These are phyloP conservation scores for Penicillium dipodomyicola DNA, from an alignment of 495 filamentous ascomycete genomes.

Conservation along the genomic window DNA sequence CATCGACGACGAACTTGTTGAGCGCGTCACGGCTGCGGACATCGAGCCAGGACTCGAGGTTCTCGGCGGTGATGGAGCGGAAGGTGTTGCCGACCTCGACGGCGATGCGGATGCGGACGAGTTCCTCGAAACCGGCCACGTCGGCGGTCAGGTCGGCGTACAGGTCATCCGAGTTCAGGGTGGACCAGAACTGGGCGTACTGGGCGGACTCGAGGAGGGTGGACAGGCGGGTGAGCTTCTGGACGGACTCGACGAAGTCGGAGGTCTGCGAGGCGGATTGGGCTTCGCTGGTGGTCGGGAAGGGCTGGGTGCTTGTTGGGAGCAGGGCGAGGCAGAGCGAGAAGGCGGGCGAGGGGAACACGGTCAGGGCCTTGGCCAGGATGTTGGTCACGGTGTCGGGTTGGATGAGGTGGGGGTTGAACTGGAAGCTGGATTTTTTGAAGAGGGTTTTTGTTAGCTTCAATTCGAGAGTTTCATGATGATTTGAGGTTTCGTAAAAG, in stretches of 20 bases:
- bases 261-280: conserved; percentile 63
- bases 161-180: conserved; percentile 87
- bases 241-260: conserved; percentile 74
- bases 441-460: conserved; percentile 11
- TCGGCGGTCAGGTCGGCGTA: conserved; percentile 95
- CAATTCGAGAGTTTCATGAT: conserved; percentile 4
- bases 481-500: background rate
- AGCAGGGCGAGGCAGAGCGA: conserved; percentile 90
- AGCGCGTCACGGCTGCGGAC: conserved; percentile 67
- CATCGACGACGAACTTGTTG: conserved; percentile 74
- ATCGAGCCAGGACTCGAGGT: conserved; percentile 86
- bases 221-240: conserved; percentile 81
- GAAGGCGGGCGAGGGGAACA: conserved; percentile 97
- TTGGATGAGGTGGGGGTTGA: conserved; percentile 97
- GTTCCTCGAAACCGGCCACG: conserved; percentile 93
- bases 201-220: conserved; percentile 79
- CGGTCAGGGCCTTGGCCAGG: conserved; percentile 94
- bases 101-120: conserved; percentile 88
- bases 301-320: conserved; percentile 67
- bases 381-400: conserved; percentile 97
- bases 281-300: conserved; percentile 52
- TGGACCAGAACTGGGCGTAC: conserved; percentile 90
- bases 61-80: conserved; percentile 70
- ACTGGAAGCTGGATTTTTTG: conserved; percentile 75
- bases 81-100: conserved; percentile 84